Evolutionary conservation across 345 rosid species (phyloP).

Genomic region (Carallia pectinifolia): DNA sequence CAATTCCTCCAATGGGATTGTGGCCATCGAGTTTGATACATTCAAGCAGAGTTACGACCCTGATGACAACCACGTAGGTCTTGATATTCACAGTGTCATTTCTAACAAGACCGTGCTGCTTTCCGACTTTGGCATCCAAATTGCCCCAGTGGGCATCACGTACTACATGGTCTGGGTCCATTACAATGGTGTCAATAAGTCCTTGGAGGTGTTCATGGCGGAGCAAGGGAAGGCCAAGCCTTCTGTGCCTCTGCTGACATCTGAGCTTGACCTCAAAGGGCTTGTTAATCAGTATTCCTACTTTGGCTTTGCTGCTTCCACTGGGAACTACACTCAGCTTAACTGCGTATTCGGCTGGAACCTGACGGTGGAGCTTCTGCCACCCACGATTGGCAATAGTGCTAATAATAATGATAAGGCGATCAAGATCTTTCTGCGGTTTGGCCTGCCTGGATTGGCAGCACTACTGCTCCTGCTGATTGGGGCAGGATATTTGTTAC

Average conservation of each 20-base stretch:
- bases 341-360: constrained; percentile 56
- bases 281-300: constrained; percentile 39
- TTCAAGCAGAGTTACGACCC: constrained; percentile 45
- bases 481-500: constrained; percentile 8
- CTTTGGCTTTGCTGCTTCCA: constrained; percentile 58
- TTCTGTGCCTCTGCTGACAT: constrained; percentile 22
- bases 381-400: neutral
- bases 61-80: constrained; percentile 48
- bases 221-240: constrained; percentile 31
- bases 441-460: constrained; percentile 25
- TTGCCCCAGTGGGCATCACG: constrained; percentile 30
- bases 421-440: constrained; percentile 26
- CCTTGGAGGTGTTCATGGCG: constrained; percentile 38
- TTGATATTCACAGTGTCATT: constrained; percentile 40
- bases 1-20: constrained; percentile 33
- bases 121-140: constrained; percentile 27
- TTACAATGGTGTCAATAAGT: constrained; percentile 38
- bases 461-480: constrained; percentile 1
- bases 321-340: constrained; percentile 39
- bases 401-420: neutral
- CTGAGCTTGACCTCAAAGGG: constrained; percentile 36
- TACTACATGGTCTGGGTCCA: constrained; percentile 47
- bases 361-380: constrained; percentile 44
- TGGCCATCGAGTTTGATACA: constrained; percentile 58
- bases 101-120: constrained; percentile 28